Evolutionary conservation across 495 filamentous ascomycete species (phyloP), one percentile per base, ranked within the genome.

Genomic region (Pseudevernia furfuracea): DNA sequence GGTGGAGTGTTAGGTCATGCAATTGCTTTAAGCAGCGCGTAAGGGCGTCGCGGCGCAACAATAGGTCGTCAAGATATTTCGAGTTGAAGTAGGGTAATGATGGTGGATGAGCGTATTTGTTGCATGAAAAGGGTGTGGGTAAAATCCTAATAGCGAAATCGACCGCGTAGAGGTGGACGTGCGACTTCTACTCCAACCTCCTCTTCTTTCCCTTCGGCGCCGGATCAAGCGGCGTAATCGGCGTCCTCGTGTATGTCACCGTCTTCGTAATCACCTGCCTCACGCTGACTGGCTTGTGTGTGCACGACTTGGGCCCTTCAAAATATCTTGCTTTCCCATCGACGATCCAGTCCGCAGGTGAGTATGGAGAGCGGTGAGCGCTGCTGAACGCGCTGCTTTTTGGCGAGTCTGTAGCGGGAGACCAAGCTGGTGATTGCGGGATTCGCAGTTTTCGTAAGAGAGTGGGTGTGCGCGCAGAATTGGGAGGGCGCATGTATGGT

Each of bases 241-340:
- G 67, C 36, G 67, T 57, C 58, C 68, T 60, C 36, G 70, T 71
- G 59, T 71, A 71, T 59, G 70, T 81, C 7, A 82, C 75, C 1
- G 80, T 82, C 21, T 77, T 73, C 0, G 80, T 82, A 17, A 82
- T 76, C 21, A 82, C 76, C 66, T 81, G 78, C 38, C 74, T 70
- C 17, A 82, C 78, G 59, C 78, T 81, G 58, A 81, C 74, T 2
- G 74, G 58, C 46, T 72, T 74, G 32, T 68, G 60, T 25, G 60
- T 68, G 9, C 68, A 68, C 21, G 63, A 69, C 58, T 61, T 61
- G 53, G 28, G 76, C 70, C 63, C 69, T 75, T 55, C 73, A 62
- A 7, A 78, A 71, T 19, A 69, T 57, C 44, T 78, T 72, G 28
- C 70, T 61, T 63, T 80, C 75, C 39, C 77, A 9, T 71, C 70